Conservation (phyloP, 805 yeast genomes). For the Spathaspora arborariae region DNA sequence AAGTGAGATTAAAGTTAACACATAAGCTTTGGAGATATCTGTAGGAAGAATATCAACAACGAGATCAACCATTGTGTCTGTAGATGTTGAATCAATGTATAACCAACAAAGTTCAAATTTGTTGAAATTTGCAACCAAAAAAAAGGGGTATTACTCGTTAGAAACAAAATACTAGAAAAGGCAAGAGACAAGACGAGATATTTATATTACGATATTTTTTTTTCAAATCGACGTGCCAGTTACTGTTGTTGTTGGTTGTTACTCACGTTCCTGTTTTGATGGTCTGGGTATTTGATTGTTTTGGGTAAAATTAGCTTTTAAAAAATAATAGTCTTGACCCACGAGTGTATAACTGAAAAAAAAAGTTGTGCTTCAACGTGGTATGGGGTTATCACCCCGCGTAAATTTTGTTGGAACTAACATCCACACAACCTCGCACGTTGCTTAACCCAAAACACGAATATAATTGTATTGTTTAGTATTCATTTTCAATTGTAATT, state of each 20-base stretch:
- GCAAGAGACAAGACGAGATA: neutral
- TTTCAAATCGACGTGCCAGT: neutral
- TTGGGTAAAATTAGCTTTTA: neutral
- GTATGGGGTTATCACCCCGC: neutral
- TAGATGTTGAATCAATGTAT: neutral
- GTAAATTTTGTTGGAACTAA: neutral
- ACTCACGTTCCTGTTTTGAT: neutral
- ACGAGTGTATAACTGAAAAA: neutral
- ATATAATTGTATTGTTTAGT: neutral
- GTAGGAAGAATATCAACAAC: slow-evolving; percentile 9
- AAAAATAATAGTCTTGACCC: neutral
- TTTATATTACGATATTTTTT: neutral
- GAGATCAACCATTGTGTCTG: slow-evolving; percentile 5
- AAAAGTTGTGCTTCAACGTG: neutral
- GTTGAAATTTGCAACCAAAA: slow-evolving; percentile 1
- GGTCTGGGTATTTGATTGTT: neutral
- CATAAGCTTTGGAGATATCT: slow-evolving; percentile 14
- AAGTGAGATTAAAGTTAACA: slow-evolving; percentile 15
- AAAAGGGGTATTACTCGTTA: neutral
- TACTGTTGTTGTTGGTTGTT: neutral
- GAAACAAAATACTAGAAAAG: neutral
- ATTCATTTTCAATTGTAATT: neutral
- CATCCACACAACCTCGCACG: neutral
- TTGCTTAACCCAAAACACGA: neutral
- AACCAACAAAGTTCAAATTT: neutral